A percentile compares a stretch with the other conserved stretches of the same genome.
phyloP scores from a whole-genome alignment of 306 rosid species.

The Glycyrrhiza uralensis region DNA sequence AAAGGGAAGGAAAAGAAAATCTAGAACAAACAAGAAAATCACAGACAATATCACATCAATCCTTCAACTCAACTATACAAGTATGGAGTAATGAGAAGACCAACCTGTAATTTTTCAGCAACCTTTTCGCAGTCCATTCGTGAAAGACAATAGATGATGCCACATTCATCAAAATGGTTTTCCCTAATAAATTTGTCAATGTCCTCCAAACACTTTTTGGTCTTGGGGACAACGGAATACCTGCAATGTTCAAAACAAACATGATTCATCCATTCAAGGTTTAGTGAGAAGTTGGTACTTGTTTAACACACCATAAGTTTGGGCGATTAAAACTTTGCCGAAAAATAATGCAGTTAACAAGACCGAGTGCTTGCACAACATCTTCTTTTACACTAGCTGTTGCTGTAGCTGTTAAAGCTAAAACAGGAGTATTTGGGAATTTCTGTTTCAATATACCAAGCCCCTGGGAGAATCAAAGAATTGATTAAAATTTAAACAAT shows the following conservation, averaged over 20 bases:
- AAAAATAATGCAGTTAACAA: constrained; percentile 82
- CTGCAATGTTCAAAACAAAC: constrained; percentile 42
- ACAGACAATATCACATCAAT: neutral
- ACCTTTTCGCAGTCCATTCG: constrained; percentile 99
- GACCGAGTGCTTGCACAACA: constrained; percentile 98
- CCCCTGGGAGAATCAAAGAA: constrained; percentile 55
- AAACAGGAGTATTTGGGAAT: constrained; percentile 87
- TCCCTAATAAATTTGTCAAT: constrained; percentile 84
- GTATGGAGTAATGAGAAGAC: constrained; percentile 27
- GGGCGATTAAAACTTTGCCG: constrained; percentile 99
- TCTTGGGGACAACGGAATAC: constrained; percentile 87
- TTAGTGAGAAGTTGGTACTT: constrained; percentile 18
- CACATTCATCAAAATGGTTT: constrained; percentile 90
- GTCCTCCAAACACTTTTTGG: constrained; percentile 88
- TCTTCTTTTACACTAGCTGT: constrained; percentile 99
- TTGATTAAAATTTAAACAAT: constrained; percentile 9
- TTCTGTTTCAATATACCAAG: constrained; percentile 97
- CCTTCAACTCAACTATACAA: constrained; percentile 15
- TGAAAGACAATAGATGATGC: constrained; percentile 94
- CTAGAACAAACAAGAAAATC: constrained; percentile 21
- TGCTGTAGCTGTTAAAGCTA: constrained; percentile 98
- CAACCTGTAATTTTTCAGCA: constrained; percentile 88
- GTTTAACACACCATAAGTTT: constrained; percentile 62
- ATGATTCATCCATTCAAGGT: constrained; percentile 12
- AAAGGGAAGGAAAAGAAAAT: neutral